These are phyloP conservation scores for Lachancea mirantina DNA, from an alignment of 805 yeast species.

Conservation along the genomic window DNA sequence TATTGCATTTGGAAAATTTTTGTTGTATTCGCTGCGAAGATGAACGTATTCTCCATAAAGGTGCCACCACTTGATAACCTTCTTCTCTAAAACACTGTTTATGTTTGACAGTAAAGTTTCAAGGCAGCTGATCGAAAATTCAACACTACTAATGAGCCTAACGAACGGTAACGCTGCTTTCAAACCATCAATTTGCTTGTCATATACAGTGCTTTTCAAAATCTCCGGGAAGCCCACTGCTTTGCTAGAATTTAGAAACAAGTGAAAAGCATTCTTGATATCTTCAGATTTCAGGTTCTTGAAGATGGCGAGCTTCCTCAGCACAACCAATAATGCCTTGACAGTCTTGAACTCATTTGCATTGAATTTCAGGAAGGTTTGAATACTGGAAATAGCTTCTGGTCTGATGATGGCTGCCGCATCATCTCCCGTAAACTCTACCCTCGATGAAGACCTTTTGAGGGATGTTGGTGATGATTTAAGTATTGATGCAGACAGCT, in stretches of 20 bases:
- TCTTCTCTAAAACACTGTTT: conserved; percentile 28
- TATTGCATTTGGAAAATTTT: conserved; percentile 21
- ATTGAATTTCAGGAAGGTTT: conserved; percentile 22
- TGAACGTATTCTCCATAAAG: conserved; percentile 36
- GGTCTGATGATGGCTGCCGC: conserved; percentile 22
- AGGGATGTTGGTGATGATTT: neutral
- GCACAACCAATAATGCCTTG: conserved; percentile 8
- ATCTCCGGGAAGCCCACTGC: neutral
- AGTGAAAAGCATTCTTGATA: conserved; percentile 8
- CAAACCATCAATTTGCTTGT: neutral
- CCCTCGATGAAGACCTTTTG: conserved; percentile 6
- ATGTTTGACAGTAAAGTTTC: conserved; percentile 25
- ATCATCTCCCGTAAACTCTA: no score
- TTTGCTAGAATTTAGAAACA: conserved; percentile 1
- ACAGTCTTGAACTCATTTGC: conserved; percentile 16
- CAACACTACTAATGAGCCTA: conserved; percentile 9
- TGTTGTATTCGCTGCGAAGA: conserved; percentile 29
- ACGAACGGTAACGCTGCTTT: conserved; percentile 1
- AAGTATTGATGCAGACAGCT: no score
- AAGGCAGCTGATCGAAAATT: conserved; percentile 18
- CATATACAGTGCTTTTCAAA: neutral
- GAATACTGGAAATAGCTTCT: conserved; percentile 24
- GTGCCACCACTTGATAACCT: conserved; percentile 41
- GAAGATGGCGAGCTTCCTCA: conserved; percentile 20
- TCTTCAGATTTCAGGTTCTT: conserved; percentile 18